phyloP scores from a whole-genome alignment of 495 filamentous ascomycete genomes.

The Podospora sp. region DNA sequence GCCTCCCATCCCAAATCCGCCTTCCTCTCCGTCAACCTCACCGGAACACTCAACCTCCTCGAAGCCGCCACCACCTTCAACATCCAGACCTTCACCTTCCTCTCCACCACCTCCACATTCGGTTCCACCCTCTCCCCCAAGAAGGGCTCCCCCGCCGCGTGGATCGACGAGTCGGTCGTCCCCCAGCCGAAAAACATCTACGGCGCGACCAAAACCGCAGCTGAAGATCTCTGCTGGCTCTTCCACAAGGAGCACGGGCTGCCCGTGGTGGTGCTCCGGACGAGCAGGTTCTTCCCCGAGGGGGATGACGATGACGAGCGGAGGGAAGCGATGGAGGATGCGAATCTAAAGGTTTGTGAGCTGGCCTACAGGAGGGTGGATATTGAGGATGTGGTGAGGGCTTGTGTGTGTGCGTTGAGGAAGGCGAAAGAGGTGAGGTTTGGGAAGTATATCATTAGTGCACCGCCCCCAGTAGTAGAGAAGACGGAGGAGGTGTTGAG shows the following conservation, averaged over 20 bases:
- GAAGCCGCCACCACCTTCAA: slow-evolving; percentile 15
- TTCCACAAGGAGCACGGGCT: slow-evolving; percentile 18
- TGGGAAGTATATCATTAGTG: slow-evolving; percentile 32
- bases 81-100: slow-evolving; percentile 27
- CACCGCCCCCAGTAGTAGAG: slow-evolving; percentile 29
- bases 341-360: slow-evolving; percentile 39
- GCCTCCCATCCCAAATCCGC: slow-evolving; percentile 29
- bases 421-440: slow-evolving; percentile 14
- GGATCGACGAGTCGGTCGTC: slow-evolving; percentile 33
- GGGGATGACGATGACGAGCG: slow-evolving; percentile 34
- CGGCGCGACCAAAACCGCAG: slow-evolving; percentile 34
- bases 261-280: slow-evolving; percentile 30
- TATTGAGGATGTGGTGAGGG: slow-evolving; percentile 31
- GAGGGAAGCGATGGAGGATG: slow-evolving; percentile 19
- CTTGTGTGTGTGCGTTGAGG: slow-evolving; percentile 30
- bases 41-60: slow-evolving; percentile 30
- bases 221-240: slow-evolving; percentile 34
- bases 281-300: slow-evolving; percentile 39
- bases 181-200: slow-evolving; percentile 37
- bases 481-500: slow-evolving; percentile 12
- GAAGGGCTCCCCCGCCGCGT: slow-evolving; percentile 23
- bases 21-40: slow-evolving; percentile 34
- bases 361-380: slow-evolving; percentile 36
- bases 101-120: slow-evolving; percentile 39
- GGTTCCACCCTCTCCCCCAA: slow-evolving; percentile 27